Percentiles rank a stretch among this genome's conserved stretches.
Evolutionary conservation across 2,329 filamentous ascomycete species (phyloP).

Genomic region (Conoideocrella luteorostrata): DNA sequence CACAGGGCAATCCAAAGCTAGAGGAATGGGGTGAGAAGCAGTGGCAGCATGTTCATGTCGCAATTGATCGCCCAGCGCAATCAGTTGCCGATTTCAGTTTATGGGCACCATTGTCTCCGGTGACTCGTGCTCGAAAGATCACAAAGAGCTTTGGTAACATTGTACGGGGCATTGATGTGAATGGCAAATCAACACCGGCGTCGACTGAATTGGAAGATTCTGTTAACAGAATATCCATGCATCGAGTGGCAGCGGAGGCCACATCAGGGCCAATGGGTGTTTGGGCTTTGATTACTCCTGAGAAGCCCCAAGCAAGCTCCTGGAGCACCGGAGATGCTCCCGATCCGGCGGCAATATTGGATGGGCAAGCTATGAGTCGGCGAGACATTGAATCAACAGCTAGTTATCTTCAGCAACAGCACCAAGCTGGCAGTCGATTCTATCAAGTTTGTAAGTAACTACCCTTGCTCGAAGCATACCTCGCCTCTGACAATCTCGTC

Average conservation of each 20-base stretch:
- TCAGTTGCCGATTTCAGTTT: constrained; percentile 20
- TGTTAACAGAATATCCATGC: constrained; percentile 52
- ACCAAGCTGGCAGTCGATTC: constrained; percentile 37
- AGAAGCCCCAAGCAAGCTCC: constrained; percentile 7
- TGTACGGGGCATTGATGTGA: constrained; percentile 53
- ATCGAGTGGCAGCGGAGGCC: constrained; percentile 17
- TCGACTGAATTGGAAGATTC: constrained; percentile 64
- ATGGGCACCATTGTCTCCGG: constrained; percentile 48
- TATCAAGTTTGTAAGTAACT: constrained; percentile 30
- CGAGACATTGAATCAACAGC: constrained; percentile 19
- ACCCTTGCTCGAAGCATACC: neutral
- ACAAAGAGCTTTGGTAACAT: constrained; percentile 71
- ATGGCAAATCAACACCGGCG: constrained; percentile 48
- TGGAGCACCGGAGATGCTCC: constrained; percentile 9
- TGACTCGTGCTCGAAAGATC: constrained; percentile 58
- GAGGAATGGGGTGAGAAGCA: constrained; percentile 27
- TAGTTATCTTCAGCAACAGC: constrained; percentile 24
- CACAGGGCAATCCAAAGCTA: constrained; percentile 14
- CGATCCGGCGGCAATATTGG: constrained; percentile 7
- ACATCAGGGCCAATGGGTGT: constrained; percentile 50
- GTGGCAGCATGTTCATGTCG: constrained; percentile 30
- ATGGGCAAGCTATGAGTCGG: constrained; percentile 5
- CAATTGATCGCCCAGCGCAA: constrained; percentile 14
- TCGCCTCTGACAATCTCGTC: constrained; percentile 13
- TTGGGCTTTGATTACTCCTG: constrained; percentile 65